Evolutionary conservation across 2,329 filamentous ascomycete species (phyloP).

Genomic region (Aspergillaceae sp.): DNA sequence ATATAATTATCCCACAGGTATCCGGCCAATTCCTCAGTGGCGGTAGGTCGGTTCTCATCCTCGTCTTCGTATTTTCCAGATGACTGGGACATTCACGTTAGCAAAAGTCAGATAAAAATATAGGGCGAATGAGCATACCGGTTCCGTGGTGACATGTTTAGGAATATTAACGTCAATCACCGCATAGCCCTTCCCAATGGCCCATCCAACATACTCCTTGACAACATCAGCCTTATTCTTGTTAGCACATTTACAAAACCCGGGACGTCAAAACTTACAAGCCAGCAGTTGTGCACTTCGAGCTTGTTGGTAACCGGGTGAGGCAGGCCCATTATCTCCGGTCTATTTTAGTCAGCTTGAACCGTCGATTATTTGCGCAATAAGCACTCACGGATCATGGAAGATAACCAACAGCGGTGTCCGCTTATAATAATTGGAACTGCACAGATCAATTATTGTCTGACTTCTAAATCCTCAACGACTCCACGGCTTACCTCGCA

Average conservation of each 20-base stretch:
- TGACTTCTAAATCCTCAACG: not conserved
- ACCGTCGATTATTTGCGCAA: not conserved
- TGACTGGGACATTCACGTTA: slow-evolving; percentile 23
- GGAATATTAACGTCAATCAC: slow-evolving; percentile 91
- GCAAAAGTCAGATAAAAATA: slow-evolving; percentile 9
- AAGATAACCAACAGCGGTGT: slow-evolving; percentile 73
- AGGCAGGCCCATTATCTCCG: slow-evolving; percentile 59
- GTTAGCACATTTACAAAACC: slow-evolving; percentile 18
- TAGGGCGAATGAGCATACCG: slow-evolving; percentile 37
- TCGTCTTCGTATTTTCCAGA: slow-evolving; percentile 38
- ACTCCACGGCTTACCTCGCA: slow-evolving; percentile 51
- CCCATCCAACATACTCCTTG: slow-evolving; percentile 77
- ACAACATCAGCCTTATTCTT: slow-evolving; percentile 64
- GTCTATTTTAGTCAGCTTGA: slow-evolving; percentile 38
- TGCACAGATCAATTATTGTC: slow-evolving; percentile 18
- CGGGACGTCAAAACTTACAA: slow-evolving; percentile 52
- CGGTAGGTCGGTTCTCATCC: slow-evolving; percentile 43
- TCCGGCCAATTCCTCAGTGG: slow-evolving; percentile 61
- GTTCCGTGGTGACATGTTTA: slow-evolving; percentile 58
- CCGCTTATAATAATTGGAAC: slow-evolving; percentile 55
- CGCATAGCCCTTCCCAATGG: slow-evolving; percentile 63
- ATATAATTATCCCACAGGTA: slow-evolving; percentile 98
- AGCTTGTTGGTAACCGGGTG: slow-evolving; percentile 63
- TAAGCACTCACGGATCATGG: slow-evolving; percentile 67
- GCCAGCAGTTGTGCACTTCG: slow-evolving; percentile 76